Evolutionary conservation across 768 basidiomycete genomes (phyloP).

Genomic region (Mrakia hoshinonis): DNA sequence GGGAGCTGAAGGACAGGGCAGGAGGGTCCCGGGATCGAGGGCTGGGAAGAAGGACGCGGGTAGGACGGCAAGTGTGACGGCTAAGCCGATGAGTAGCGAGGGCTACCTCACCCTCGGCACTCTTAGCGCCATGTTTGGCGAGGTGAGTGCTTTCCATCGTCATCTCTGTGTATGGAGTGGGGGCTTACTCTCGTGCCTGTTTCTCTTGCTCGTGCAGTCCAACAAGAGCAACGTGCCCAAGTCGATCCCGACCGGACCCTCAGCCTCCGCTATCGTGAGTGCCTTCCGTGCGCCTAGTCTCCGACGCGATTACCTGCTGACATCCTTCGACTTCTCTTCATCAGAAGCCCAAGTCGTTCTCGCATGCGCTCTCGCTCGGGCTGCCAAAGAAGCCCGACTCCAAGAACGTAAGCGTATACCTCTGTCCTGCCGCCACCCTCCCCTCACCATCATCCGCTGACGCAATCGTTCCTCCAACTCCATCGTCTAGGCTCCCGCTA

Average conservation of each 20-base stretch:
- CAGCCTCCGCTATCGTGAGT: neutral
- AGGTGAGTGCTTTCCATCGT: neutral
- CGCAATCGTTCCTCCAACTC: neutral
- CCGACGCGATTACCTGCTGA: neutral
- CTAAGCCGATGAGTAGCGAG: neutral
- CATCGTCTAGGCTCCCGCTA: no score
- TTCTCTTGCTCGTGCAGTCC: neutral
- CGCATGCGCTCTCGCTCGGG: neutral
- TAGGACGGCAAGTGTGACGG: neutral
- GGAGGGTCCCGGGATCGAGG: no score
- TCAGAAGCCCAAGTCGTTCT: neutral
- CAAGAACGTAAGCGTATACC: neutral
- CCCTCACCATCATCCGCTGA: neutral
- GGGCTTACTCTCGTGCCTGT: neutral
- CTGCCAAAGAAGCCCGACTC: conserved; percentile 1
- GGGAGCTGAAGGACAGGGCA: no score
- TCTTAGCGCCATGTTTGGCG: conserved; percentile 18
- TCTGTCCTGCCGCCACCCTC: neutral
- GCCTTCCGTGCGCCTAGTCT: neutral
- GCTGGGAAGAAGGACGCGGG: neutral
- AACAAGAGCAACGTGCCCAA: neutral
- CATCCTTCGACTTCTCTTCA: neutral
- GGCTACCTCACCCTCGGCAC: conserved; percentile 5
- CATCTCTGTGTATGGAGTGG: neutral
- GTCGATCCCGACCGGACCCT: neutral